Percentiles rank a stretch among this genome's conserved stretches.
phyloP scores from a whole-genome alignment of 768 basidiomycete species.

The Sporobolomyces phaffii region DNA sequence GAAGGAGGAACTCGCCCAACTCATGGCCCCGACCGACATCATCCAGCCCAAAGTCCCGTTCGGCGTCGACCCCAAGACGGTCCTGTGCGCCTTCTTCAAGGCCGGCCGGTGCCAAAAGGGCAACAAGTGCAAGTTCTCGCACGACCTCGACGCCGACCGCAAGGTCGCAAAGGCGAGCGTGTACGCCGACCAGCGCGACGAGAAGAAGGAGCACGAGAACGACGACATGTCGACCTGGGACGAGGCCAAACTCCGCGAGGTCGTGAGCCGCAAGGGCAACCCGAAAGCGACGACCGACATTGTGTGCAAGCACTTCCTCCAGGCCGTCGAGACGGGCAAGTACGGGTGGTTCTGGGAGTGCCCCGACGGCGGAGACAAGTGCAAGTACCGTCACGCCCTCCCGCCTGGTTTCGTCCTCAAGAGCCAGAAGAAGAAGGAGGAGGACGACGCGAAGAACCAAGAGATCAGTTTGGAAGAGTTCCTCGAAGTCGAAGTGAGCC shows the following conservation, averaged over 20 bases:
- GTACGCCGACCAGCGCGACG: slow-evolving; percentile 73
- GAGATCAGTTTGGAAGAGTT: slow-evolving; percentile 92
- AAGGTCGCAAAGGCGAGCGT: slow-evolving; percentile 94
- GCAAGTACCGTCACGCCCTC: slow-evolving; percentile 90
- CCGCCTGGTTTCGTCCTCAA: slow-evolving; percentile 94
- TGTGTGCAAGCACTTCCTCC: slow-evolving; percentile 94
- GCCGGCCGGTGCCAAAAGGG: slow-evolving; percentile 87
- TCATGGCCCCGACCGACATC: slow-evolving; percentile 44
- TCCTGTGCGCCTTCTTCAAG: slow-evolving; percentile 88
- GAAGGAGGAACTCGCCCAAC: slow-evolving; percentile 65
- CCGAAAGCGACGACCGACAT: slow-evolving; percentile 90
- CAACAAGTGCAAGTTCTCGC: slow-evolving; percentile 83
- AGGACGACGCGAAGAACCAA: slow-evolving; percentile 78
- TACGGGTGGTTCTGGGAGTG: slow-evolving; percentile 74
- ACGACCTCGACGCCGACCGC: slow-evolving; percentile 77
- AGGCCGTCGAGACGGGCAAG: slow-evolving; percentile 88
- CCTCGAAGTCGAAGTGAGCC: slow-evolving; percentile 82
- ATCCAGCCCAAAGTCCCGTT: slow-evolving; percentile 61
- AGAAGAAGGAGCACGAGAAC: slow-evolving; percentile 58
- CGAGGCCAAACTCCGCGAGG: slow-evolving; percentile 82
- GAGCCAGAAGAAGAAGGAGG: slow-evolving; percentile 82
- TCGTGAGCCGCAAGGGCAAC: slow-evolving; percentile 86
- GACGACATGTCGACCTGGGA: slow-evolving; percentile 99
- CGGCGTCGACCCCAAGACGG: slow-evolving; percentile 88
- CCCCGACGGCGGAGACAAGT: slow-evolving; percentile 53